phyloP scores from a whole-genome alignment of 2,329 filamentous ascomycete species.

The Trichoderma afroharzianum region DNA sequence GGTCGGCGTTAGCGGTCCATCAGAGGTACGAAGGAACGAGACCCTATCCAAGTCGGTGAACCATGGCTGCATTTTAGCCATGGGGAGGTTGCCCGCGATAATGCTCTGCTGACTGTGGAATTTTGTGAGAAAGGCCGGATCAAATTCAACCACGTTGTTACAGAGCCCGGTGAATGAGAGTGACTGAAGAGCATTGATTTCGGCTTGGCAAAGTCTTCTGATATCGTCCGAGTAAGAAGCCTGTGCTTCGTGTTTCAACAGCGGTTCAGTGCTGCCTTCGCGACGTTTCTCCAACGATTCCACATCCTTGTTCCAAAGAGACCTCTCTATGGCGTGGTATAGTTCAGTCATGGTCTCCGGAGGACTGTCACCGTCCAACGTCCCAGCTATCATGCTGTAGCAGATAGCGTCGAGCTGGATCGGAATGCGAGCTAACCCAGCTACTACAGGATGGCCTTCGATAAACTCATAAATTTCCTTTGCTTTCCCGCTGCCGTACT shows the following conservation, averaged over 20 bases:
- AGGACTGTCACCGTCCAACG: not conserved
- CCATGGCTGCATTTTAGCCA: not conserved
- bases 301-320: not conserved
- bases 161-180: not conserved
- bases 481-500: not conserved
- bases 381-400: not conserved
- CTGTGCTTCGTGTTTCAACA: not conserved
- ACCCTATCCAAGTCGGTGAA: not conserved
- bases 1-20: not conserved
- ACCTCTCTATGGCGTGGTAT: not conserved
- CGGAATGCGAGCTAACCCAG: constrained; percentile 23
- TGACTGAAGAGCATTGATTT: not conserved
- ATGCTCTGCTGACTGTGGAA: not conserved
- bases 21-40: not conserved
- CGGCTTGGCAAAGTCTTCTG: not conserved
- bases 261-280: not conserved
- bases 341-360: not conserved
- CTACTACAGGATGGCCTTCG: not conserved
- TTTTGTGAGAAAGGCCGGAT: not conserved
- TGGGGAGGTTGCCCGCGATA: not conserved
- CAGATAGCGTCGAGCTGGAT: constrained; percentile 3
- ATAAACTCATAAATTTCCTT: not conserved
- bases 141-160: not conserved
- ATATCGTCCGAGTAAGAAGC: not conserved
- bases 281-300: not conserved